A percentile compares a stretch with the other conserved stretches of the same genome.
phyloP scores from a whole-genome alignment of 768 basidiomycete species.

The Rubroboletus satanas region DNA sequence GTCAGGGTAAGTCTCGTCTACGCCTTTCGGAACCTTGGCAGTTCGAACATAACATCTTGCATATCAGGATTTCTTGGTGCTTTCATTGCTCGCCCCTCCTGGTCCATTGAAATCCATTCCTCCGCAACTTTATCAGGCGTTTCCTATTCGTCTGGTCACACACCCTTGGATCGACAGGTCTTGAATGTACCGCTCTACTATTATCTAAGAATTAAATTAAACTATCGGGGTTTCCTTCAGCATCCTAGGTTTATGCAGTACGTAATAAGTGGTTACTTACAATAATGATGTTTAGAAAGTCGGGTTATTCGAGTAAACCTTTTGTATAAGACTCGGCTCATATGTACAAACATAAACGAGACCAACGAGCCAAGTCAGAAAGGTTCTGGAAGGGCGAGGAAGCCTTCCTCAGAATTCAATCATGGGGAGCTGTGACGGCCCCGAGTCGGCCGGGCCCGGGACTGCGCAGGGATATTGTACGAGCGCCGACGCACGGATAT shows the following conservation, averaged over 20 bases:
- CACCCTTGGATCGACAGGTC: slow-evolving; percentile 44
- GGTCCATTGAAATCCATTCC: slow-evolving; percentile 33
- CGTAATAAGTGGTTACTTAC: neutral
- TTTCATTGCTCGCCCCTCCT: slow-evolving; percentile 42
- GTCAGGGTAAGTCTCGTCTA: slow-evolving; percentile 42
- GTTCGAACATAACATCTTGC: slow-evolving; percentile 4
- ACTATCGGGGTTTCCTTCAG: neutral
- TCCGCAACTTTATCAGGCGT: slow-evolving; percentile 41
- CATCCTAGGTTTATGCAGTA: neutral
- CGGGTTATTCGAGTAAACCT: neutral
- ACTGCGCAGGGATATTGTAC: neutral
- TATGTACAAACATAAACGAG: neutral
- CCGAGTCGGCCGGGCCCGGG: neutral
- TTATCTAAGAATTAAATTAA: slow-evolving; percentile 23
- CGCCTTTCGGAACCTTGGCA: neutral
- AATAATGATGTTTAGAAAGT: slow-evolving; percentile 9
- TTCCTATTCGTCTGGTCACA: slow-evolving; percentile 61
- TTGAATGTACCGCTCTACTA: slow-evolving; percentile 12
- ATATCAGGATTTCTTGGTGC: slow-evolving; percentile 55
- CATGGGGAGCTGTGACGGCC: no score
- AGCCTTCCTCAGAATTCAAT: neutral
- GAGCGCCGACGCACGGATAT: neutral
- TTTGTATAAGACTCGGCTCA: neutral
- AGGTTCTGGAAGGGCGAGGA: no score
- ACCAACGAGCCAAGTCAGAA: neutral